phyloP scores from a whole-genome alignment of 129 eudicot species.

The Helichrysum umbraculigerum region DNA sequence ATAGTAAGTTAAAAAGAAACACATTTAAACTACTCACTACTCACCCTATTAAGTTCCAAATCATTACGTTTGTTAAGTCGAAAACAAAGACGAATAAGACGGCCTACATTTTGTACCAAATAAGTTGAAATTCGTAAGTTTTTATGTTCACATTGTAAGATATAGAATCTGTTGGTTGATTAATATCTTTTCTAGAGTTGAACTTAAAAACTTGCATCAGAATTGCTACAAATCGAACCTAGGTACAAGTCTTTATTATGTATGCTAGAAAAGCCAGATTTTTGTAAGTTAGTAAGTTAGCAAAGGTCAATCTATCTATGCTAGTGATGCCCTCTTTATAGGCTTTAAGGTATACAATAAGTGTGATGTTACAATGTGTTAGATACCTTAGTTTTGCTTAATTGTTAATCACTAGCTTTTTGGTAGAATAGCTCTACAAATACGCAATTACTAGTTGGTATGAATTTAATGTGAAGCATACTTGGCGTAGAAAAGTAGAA shows the following conservation, averaged over 20 bases:
- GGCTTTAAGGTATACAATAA: background rate
- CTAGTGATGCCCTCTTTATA: background rate
- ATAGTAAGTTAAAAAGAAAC: too few species aligned
- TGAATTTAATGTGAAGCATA: slow-evolving; percentile 12
- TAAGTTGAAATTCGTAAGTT: too few species aligned
- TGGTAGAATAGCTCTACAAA: background rate
- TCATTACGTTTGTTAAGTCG: too few species aligned
- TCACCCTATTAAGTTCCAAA: too few species aligned
- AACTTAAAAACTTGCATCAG: background rate
- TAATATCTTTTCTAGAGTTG: background rate
- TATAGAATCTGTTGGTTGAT: background rate
- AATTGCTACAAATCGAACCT: background rate
- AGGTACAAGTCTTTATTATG: background rate
- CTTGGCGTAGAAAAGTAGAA: slow-evolving; percentile 18
- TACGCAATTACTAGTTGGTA: background rate
- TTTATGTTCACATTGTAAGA: background rate
- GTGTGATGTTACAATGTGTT: background rate
- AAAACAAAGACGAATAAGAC: too few species aligned
- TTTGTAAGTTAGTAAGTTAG: background rate
- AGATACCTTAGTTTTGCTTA: background rate
- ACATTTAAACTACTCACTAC: too few species aligned
- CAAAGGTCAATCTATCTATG: background rate
- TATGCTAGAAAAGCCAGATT: background rate
- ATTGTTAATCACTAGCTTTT: background rate
- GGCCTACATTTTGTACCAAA: background rate